Base-by-base conservation (phyloP, 768 basidiomycete species). In the Russula ochroleuca region DNA sequence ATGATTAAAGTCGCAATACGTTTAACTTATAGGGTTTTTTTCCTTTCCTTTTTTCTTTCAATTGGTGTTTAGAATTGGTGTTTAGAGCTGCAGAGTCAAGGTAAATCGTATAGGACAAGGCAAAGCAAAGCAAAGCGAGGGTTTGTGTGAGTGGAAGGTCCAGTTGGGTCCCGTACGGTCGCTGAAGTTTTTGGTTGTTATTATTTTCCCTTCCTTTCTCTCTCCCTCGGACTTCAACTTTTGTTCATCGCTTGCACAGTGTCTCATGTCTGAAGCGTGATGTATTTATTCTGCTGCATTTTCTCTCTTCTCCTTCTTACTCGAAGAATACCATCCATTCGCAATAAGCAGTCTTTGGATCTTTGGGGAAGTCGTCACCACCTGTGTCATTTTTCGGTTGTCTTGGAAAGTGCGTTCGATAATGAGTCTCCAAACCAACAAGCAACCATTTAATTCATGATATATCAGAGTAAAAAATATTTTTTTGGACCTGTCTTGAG, bases 241-340 rank as follows among this genome's bases (percentile, higher is more conserved):
- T 52, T 25, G 5, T 9, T 33, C n/a, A n/a, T n/a, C n/a, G n/a
- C n/a, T n/a, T n/a, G n/a, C 10, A 50, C 5, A 21, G 35, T 52
- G 51, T 53, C 9, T 57, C 55, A 25, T 48, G 53, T 55, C 23
- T n/a, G 28, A 33, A 38, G 23, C 11, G 57, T 33, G 1, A 43
- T 54, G 1, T 64, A 64, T 59, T 64, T 64, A 64, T 64, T 60
- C 47, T 64, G 63, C 63, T 64, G 58, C 63, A 64, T 64, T 59
- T 64, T 49, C 35, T 13, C 10, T 14, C 23, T n/a, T 43, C 10
- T 38, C 19, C 28, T 25, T n/a, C 11, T 41, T 49, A 37, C 17
- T 28, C 15, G 41, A 53, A 52, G 41, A 43, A 60, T 54, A 64
- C 50, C 57, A 59, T 59, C 57, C 56, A 63, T 53, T 35, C 35